A percentile compares a stretch with the other conserved stretches of the same genome.
Conservation (phyloP, 345 rosid species). For the Melastoma malabathricum region DNA sequence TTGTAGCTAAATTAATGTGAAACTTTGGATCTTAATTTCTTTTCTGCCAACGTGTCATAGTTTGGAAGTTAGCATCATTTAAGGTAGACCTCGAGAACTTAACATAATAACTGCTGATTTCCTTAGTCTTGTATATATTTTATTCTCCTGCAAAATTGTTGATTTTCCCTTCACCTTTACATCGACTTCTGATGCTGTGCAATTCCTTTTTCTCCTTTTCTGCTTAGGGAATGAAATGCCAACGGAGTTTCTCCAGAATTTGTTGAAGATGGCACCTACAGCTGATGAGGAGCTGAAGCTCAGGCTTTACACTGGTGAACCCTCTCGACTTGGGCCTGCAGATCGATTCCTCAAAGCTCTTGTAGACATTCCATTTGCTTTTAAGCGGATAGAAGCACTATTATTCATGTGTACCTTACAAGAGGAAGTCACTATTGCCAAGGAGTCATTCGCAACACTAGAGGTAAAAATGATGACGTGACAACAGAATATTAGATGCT, state of each 20-base stretch:
- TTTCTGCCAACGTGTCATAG: too few species aligned
- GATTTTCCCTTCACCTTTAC: too few species aligned
- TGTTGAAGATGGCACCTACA: slow-evolving; percentile 93
- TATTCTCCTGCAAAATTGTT: too few species aligned
- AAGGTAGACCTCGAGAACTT: too few species aligned
- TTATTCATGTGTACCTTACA: slow-evolving; percentile 75
- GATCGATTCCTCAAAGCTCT: slow-evolving; percentile 84
- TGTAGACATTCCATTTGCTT: slow-evolving; percentile 78
- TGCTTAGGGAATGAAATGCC: slow-evolving; percentile 90
- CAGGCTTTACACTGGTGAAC: slow-evolving; percentile 62
- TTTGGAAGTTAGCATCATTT: too few species aligned
- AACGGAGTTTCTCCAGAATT: slow-evolving; percentile 58
- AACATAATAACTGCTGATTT: too few species aligned
- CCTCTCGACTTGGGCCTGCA: slow-evolving; percentile 78
- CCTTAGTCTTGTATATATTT: too few species aligned
- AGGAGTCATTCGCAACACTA: slow-evolving; percentile 62
- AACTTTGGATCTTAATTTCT: too few species aligned
- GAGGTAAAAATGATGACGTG: slow-evolving; percentile 33
- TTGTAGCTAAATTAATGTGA: too few species aligned
- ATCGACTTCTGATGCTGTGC: too few species aligned
- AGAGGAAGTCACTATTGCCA: slow-evolving; percentile 55
- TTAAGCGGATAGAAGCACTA: slow-evolving; percentile 72
- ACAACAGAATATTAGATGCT: too few species aligned
- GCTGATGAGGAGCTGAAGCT: slow-evolving; percentile 93
- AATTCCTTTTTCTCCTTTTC: too few species aligned